Percentiles rank a stretch among this genome's conserved stretches.
Evolutionary conservation across 345 rosid genomes (phyloP).

Genomic region (Psidium friedrichsthalianum): DNA sequence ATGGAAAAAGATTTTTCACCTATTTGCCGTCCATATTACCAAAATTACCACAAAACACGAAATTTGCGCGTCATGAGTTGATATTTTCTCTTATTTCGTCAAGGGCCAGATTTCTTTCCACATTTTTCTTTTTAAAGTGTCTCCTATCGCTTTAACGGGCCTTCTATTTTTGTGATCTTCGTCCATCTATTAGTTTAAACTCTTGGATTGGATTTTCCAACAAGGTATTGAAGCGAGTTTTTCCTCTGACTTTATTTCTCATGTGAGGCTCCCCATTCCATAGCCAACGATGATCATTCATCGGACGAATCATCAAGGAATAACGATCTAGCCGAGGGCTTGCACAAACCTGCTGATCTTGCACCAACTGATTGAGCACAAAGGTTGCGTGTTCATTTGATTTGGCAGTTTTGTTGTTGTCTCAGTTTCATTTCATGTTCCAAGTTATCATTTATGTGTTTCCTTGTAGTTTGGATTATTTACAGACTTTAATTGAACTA

Average conservation of each 20-base stretch:
- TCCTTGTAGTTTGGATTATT: not conserved
- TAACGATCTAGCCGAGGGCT: not conserved
- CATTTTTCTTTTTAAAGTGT: not conserved
- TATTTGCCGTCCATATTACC: not conserved
- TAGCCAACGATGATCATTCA: not conserved
- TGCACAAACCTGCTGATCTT: not conserved
- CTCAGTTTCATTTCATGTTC: not conserved
- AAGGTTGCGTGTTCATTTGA: not conserved
- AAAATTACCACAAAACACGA: not conserved
- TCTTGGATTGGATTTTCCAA: not conserved
- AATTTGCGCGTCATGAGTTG: not conserved
- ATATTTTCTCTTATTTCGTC: not conserved
- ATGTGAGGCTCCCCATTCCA: not conserved
- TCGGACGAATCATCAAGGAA: not conserved
- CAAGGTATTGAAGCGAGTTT: not conserved
- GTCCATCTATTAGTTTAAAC: not conserved
- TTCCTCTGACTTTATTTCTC: not conserved
- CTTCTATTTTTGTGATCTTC: not conserved
- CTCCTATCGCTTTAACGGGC: not conserved
- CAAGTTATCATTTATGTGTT: not conserved
- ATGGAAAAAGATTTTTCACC: not conserved
- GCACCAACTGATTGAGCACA: not conserved
- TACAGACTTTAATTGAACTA: not conserved
- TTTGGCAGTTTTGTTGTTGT: not conserved
- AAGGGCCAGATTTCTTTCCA: not conserved